Evolutionary conservation across 768 basidiomycete genomes (phyloP).

Genomic region (Asterophora parasitica): DNA sequence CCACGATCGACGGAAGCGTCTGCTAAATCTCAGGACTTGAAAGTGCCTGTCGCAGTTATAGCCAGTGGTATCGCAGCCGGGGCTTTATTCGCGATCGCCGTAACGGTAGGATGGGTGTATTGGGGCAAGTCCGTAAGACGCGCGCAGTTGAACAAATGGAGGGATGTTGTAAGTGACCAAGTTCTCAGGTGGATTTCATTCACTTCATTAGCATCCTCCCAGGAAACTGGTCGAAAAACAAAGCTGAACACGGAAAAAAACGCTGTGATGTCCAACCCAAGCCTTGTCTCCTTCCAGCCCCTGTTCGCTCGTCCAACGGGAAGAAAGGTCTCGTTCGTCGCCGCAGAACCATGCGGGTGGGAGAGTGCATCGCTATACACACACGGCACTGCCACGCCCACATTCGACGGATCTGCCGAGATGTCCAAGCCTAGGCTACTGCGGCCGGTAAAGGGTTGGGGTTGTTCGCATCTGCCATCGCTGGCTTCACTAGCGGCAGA

Average conservation of each 20-base stretch:
- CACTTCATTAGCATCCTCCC: background rate
- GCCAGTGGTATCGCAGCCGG: constrained; percentile 48
- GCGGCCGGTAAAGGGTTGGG: constrained; percentile 11
- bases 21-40: constrained; percentile 4
- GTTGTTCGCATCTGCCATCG: constrained; percentile 8
- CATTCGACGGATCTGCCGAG: constrained; percentile 2
- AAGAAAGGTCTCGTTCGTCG: constrained; percentile 39
- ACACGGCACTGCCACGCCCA: background rate
- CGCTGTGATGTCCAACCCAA: constrained; percentile 24
- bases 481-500: background rate
- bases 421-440: constrained; percentile 14
- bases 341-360: background rate
- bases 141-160: constrained; percentile 25
- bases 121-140: constrained; percentile 42
- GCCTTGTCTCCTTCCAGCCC: constrained; percentile 24
- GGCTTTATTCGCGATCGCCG: constrained; percentile 37
- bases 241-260: constrained; percentile 40
- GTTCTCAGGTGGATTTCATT: background rate
- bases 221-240: constrained; percentile 25
- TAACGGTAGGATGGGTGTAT: constrained; percentile 40
- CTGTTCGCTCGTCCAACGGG: constrained; percentile 21
- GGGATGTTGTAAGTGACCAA: constrained; percentile 19
- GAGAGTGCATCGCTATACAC: background rate
- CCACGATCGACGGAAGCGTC: constrained; percentile 8
- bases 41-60: constrained; percentile 45